Percentiles rank a stretch among this genome's conserved stretches.
These are phyloP conservation scores for Blastomyces gilchristii DNA, from an alignment of 2,329 filamentous ascomycete species.

Conservation along the genomic window DNA sequence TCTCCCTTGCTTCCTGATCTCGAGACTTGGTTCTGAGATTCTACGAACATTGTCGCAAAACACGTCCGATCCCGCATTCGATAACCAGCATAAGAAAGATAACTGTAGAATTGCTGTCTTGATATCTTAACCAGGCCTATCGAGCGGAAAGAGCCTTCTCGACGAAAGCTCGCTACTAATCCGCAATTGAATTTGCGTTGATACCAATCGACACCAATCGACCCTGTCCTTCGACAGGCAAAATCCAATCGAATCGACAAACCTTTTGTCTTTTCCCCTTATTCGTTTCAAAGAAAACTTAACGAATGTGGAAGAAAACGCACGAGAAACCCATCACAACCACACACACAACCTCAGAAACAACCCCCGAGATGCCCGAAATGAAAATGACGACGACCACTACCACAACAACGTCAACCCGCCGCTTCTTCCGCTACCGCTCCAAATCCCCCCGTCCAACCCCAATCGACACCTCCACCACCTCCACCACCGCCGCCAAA, in stretches of 20 bases:
- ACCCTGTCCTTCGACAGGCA: not conserved
- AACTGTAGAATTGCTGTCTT: conserved; percentile 6
- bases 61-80: not conserved
- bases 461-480: conserved; percentile 14
- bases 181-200: conserved; percentile 2
- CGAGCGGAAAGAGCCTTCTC: not conserved
- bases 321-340: not conserved
- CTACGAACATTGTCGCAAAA: not conserved
- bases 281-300: not conserved
- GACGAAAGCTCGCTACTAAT: not conserved
- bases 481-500: conserved; percentile 14
- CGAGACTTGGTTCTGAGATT: not conserved
- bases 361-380: not conserved
- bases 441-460: conserved; percentile 20
- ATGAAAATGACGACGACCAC: not conserved
- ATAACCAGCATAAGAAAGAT: not conserved
- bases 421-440: conserved; percentile 14
- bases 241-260: conserved; percentile 1
- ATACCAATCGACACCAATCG: not conserved
- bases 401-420: conserved; percentile 7
- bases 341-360: not conserved
- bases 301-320: conserved; percentile 6
- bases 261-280: too few relatives aligned
- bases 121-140: not conserved
- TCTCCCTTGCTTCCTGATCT: conserved; percentile 1